A percentile compares a stretch with the other conserved stretches of the same genome.
phyloP scores from a whole-genome alignment of 148 eudicot genomes.

The Rhododendron kiyosumense region DNA sequence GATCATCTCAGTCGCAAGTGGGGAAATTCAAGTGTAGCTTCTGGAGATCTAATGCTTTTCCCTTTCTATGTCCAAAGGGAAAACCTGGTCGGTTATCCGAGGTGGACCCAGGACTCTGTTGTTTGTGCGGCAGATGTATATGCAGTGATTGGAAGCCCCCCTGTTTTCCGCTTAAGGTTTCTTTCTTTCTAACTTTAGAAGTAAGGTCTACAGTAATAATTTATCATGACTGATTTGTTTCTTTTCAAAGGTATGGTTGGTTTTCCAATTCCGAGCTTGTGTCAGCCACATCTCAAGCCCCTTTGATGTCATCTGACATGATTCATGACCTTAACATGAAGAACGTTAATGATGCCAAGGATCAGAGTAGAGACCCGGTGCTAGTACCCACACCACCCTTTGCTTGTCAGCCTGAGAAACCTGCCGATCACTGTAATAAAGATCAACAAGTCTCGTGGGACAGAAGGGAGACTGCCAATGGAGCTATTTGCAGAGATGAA shows the following conservation, averaged over 20 bases:
- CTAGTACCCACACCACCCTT: slow-evolving; percentile 12
- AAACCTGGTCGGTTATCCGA: slow-evolving; percentile 47
- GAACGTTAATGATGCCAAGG: slow-evolving; percentile 14
- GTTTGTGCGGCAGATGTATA: slow-evolving; percentile 85
- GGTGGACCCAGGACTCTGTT: slow-evolving; percentile 73
- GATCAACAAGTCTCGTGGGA: slow-evolving; percentile 28
- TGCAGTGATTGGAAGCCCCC: slow-evolving; percentile 69
- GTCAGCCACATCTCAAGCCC: slow-evolving; percentile 30
- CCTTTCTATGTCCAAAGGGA: slow-evolving; percentile 61
- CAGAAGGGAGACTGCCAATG: slow-evolving; percentile 28
- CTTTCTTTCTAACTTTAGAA: slow-evolving; percentile 3
- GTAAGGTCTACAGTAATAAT: not conserved
- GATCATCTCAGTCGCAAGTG: slow-evolving; percentile 95
- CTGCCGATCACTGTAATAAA: slow-evolving; percentile 10
- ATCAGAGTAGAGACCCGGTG: slow-evolving; percentile 19
- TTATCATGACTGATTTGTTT: slow-evolving; percentile 6
- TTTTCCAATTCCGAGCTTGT: slow-evolving; percentile 41
- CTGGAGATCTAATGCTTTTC: slow-evolving; percentile 76
- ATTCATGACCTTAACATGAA: slow-evolving; percentile 14
- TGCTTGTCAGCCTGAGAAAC: slow-evolving; percentile 27
- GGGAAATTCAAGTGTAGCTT: slow-evolving; percentile 66
- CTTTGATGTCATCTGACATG: slow-evolving; percentile 20
- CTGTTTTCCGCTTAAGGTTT: slow-evolving; percentile 83
- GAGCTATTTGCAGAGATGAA: slow-evolving; percentile 25
- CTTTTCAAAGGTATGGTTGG: slow-evolving; percentile 84